Evolutionary conservation across 257 asterid species (phyloP), one percentile per base, ranked within the genome.

Genomic region (Solanum gandarillasii): DNA sequence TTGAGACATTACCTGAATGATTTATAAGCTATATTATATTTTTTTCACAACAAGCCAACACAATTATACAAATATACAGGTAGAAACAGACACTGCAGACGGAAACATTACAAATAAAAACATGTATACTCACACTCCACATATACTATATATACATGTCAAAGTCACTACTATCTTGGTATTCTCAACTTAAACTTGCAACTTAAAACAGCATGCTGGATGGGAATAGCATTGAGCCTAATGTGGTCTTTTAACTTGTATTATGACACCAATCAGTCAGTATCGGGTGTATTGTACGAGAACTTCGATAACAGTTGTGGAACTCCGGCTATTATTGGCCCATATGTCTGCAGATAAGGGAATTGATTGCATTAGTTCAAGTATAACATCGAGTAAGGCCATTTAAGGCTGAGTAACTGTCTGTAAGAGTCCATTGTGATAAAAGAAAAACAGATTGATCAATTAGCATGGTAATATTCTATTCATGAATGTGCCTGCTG

Each of bases 251-350:
- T 41, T 27, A 29, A 9, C 67, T 79, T 79, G 85, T 43, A 43
- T 20, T 16, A 16, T 27, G 65, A 21, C 39, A 27, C 18, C 88
- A 85, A 11, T 82, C 86, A 82, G 43, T 16, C 86, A 82, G 90
- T 86, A 46, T 94, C 95, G 68, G 94, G 81, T 9, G 87, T 84
- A 92, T 94, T 95, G 95, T 94, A 92, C 83, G 98, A 90, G 92
- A 92, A 94, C 87, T 90, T 95, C 36, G 99, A 97, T 60, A 95
- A 94, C 92, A 97, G 94, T 90, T 89, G 96, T 14, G 99, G 99
- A 34, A 94, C 90, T 65, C 94, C 96, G 14, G 98, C 92, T 89
- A 95, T 90, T 83, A 93, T 86, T 29, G 94, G 92, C 62, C 98
- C 98, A 72, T 95, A 97, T 5, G 92, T 90, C 98, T 94, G 90